Evolutionary conservation across 2,329 filamentous ascomycete genomes (phyloP), one percentile per base, ranked within the genome.

Genomic region (Aureobasidium sp.): DNA sequence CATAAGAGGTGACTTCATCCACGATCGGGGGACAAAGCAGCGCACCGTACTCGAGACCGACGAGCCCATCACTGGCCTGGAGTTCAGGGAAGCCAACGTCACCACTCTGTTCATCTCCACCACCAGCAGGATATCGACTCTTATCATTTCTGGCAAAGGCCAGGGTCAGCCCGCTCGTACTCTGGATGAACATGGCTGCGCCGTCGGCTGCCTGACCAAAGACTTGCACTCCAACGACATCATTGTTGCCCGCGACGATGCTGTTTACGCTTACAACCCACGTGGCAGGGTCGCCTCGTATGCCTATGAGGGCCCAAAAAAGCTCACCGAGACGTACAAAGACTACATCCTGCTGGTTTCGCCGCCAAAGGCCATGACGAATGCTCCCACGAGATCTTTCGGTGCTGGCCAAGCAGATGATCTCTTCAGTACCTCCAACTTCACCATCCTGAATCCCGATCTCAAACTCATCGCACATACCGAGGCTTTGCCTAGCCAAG

Each of bases 21-120:
- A 99, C 72, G 94, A 99, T 72, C 85, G 94, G 61, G 94, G 95
- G 23, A 91, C 93, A 11, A 91, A 90, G 71, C 94, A 99, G 73
- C 85, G 94, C 57, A 94, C 93, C 35, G 90, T 99, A 10, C 94
- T 95, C 74, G 94, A 99, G 71, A 96, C 92, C 0, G 92, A 97
- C 68, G 94, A 99, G 71, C 95, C 94, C 0, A 86, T 99, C 10
- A 99, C 94, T 0, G 93, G 92, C 1, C 85, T 99, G 15, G 88
- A 94, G 69, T 87, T 96, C 63, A 77, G 84, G 47, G 79, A 81
- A 67, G 81, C 81, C 5, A 76, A 76, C 49, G 79, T 79, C 43
- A 94, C 89, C 1, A 93, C 88, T 0, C 79, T 99, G 0, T 97
- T 96, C 72, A 89, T 99, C 60, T 89, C 92, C 3, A 99, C 94